Evolutionary conservation across 2,329 filamentous ascomycete genomes (phyloP).

Genomic region (Diaporthe sp.): DNA sequence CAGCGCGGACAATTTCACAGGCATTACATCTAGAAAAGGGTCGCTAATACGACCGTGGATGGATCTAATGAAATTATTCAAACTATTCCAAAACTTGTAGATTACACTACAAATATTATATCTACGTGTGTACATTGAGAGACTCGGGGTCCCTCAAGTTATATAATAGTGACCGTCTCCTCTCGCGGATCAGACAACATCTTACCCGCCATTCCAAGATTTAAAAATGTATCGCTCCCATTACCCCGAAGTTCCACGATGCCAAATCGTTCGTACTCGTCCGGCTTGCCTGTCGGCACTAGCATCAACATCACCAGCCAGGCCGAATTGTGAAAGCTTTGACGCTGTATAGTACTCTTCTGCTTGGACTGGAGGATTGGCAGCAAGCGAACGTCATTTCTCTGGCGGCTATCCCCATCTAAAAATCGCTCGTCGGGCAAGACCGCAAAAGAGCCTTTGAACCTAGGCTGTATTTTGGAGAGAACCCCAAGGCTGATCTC

Average conservation of each 20-base stretch:
- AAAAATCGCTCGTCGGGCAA: not conserved
- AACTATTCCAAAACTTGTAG: too few species aligned
- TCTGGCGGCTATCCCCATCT: not conserved
- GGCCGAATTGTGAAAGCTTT: not conserved
- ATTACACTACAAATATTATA: too few species aligned
- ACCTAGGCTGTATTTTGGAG: not conserved
- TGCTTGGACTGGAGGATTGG: not conserved
- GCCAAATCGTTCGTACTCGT: not conserved
- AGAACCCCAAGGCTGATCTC: not conserved
- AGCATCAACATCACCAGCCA: not conserved
- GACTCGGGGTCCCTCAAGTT: too few species aligned
- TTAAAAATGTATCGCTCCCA: not conserved
- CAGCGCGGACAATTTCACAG: too few species aligned
- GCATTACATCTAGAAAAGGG: too few species aligned
- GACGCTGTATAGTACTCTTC: not conserved
- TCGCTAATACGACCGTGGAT: too few species aligned
- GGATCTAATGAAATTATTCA: too few species aligned
- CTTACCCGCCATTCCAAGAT: not conserved
- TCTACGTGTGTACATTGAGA: too few species aligned
- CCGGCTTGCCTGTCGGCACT: not conserved
- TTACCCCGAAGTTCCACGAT: not conserved
- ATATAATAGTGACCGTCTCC: too few species aligned
- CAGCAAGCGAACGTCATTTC: not conserved
- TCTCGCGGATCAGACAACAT: not conserved
- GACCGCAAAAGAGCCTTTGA: not conserved